Evolutionary conservation across 257 asterid species (phyloP), one percentile per base, ranked within the genome.

Genomic region (Lavandula angustifolia): DNA sequence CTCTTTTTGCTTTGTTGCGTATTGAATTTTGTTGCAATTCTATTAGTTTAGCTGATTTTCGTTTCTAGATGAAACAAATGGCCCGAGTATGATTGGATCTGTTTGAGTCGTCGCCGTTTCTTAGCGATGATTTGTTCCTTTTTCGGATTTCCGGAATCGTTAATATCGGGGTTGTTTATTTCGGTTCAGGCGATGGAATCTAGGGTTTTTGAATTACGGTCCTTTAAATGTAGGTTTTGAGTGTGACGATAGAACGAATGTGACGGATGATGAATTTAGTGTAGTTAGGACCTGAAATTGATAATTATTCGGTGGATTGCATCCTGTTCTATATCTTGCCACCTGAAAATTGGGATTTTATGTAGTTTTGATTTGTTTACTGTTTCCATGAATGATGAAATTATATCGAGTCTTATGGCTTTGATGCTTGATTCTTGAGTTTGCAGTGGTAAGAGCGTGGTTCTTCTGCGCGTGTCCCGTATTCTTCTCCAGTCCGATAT

Each of bases 391-490:
- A 40, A 49, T 40, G 22, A 11, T 18, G 32, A 8, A 18, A 48
- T 52, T 33, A 9, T 17, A 11, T 11, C 29, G 31, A 56, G 54
- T 37, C 40, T 54, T 10, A 13, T 60, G 78, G 57, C 58, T 66
- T 66, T 75, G 60, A 65, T 49, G 48, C 43, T 46, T 44, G 41
- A 18, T 4, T 68, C 60, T 72, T 58, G 54, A 53, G 34, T 62
- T 72, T 69, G 79, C 81, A 85, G 87, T 52, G 70, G 64, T 66
- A 31, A 64, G 61, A 62, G 35, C 69, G 76, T 9, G 68, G 67
- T 77, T 76, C 75, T 75, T 77, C 65, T 87, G 98, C 94, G 96
- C 97, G 96, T 92, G 97, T 81, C 97, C 98, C 87, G 66, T 82
- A 38, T 86, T 76, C 99, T 94, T 94, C 99, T 90, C 99, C 97